Evolutionary conservation across 371 early-diverging fungal species (phyloP).

Genomic region (Apophysomyces trapeziformis): DNA sequence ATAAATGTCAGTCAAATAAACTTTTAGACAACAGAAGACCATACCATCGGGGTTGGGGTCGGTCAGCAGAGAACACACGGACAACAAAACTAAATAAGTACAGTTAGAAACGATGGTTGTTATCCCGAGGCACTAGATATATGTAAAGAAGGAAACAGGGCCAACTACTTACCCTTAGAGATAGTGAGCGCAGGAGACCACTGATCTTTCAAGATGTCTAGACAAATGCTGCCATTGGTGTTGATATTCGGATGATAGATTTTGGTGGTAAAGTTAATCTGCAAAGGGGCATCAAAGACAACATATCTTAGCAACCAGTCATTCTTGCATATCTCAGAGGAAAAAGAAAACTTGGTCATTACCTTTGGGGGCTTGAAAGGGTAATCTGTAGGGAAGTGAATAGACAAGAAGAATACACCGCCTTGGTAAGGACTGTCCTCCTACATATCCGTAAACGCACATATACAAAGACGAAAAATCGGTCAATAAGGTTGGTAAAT

Average conservation of each 20-base stretch:
- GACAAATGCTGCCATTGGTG: slow-evolving; percentile 97
- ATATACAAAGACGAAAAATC: not conserved
- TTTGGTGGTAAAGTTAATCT: slow-evolving; percentile 94
- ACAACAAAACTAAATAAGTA: slow-evolving; percentile 79
- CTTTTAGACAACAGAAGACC: slow-evolving; percentile 14
- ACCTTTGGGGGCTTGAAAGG: slow-evolving; percentile 99
- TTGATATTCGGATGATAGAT: slow-evolving; percentile 99
- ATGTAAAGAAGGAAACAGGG: not conserved
- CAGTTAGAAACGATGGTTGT: not conserved
- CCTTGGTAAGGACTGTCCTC: slow-evolving; percentile 77
- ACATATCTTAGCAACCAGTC: slow-evolving; percentile 2
- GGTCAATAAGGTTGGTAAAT: slow-evolving; percentile 3
- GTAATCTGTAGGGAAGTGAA: slow-evolving; percentile 99
- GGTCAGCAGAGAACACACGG: slow-evolving; percentile 96
- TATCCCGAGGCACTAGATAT: no score
- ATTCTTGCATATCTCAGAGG: not conserved
- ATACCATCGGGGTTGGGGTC: slow-evolving; percentile 95
- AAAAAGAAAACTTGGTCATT: not conserved
- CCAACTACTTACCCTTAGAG: slow-evolving; percentile 73
- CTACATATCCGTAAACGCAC: slow-evolving; percentile 9
- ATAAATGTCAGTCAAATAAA: not conserved
- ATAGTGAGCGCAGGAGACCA: slow-evolving; percentile 99
- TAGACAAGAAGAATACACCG: slow-evolving; percentile 97
- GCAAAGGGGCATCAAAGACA: not conserved
- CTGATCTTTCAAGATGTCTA: slow-evolving; percentile 98